Conservation (phyloP, 2,329 filamentous ascomycete species). For the Calonectria leucothoes region DNA sequence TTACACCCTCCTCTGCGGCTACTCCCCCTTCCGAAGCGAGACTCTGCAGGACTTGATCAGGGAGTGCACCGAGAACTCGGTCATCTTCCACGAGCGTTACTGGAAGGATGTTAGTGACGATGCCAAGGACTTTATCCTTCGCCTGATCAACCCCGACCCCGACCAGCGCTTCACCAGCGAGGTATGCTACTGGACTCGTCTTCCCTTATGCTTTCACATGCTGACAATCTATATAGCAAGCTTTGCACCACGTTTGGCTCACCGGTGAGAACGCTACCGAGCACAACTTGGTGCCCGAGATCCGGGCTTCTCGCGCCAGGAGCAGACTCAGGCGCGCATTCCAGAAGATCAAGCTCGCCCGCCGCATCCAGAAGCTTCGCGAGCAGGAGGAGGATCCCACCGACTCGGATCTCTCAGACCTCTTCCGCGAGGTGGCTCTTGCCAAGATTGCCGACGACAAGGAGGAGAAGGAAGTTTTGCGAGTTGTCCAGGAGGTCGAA, state of each 20-base stretch:
- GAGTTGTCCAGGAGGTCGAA: conserved; percentile 70
- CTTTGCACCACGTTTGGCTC: conserved; percentile 87
- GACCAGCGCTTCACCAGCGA: conserved; percentile 81
- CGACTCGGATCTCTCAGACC: conserved; percentile 68
- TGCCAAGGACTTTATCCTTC: conserved; percentile 92
- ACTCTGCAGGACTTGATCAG: conserved; percentile 93
- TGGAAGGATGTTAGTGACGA: conserved; percentile 98
- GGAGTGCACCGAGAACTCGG: conserved; percentile 85
- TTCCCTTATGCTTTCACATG: neutral
- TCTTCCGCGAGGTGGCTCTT: conserved; percentile 94
- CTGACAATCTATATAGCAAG: conserved; percentile 64
- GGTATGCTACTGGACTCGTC: conserved; percentile 54
- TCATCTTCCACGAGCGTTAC: conserved; percentile 97
- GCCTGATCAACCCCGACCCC: conserved; percentile 82
- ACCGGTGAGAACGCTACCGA: conserved; percentile 92
- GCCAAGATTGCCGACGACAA: conserved; percentile 87
- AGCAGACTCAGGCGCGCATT: conserved; percentile 93
- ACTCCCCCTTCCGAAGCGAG: conserved; percentile 97
- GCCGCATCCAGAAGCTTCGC: conserved; percentile 94
- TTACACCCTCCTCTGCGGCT: conserved; percentile 96
- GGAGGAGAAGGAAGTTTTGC: conserved; percentile 81
- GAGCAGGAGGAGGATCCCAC: conserved; percentile 88
- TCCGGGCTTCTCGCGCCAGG: conserved; percentile 91
- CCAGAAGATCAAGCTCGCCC: conserved; percentile 94
- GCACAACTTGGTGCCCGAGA: conserved; percentile 97